A percentile compares a stretch with the other conserved stretches of the same genome.
These are phyloP conservation scores for Zygosaccharomyces rouxii DNA, from an alignment of 805 yeast genomes.

Conservation along the genomic window DNA sequence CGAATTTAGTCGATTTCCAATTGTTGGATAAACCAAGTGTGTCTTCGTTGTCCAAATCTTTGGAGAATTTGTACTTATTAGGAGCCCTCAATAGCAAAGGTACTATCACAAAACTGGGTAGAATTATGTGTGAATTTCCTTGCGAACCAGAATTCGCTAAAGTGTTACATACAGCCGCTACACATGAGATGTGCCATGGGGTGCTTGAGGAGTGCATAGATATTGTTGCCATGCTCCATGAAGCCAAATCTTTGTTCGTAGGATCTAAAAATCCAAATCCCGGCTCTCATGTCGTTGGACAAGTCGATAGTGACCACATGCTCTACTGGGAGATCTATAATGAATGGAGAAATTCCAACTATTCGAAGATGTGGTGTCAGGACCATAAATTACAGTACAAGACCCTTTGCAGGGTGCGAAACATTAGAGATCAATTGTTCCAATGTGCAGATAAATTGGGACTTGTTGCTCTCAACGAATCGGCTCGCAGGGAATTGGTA, in stretches of 20 bases:
- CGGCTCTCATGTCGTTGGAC: conserved; percentile 43
- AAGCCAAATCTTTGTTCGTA: conserved; percentile 49
- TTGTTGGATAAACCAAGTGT: conserved; percentile 87
- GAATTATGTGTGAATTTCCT: conserved; percentile 88
- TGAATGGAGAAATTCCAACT: conserved; percentile 69
- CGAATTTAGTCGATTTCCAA: conserved; percentile 76
- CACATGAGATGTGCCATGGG: conserved; percentile 47
- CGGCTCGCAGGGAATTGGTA: conserved; percentile 8
- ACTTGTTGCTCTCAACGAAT: conserved; percentile 20
- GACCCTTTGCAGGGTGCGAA: conserved; percentile 61
- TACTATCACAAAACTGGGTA: conserved; percentile 67
- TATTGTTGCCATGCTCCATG: conserved; percentile 79
- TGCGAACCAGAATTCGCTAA: conserved; percentile 87
- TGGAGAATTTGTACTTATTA: conserved; percentile 76
- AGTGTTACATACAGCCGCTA: conserved; percentile 58
- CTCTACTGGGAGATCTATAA: conserved; percentile 68
- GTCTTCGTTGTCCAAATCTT: conserved; percentile 64
- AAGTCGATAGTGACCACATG: conserved; percentile 65
- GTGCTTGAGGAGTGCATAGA: conserved; percentile 59
- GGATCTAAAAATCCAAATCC: conserved; percentile 17
- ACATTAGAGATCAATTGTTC: conserved; percentile 66
- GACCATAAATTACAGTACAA: conserved; percentile 78
- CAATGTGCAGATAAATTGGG: conserved; percentile 47
- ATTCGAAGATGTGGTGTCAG: conserved; percentile 74
- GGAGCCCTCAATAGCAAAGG: conserved; percentile 86